These are phyloP conservation scores for Parastagonospora avenae DNA, from an alignment of 2,329 filamentous ascomycete genomes.

Conservation along the genomic window DNA sequence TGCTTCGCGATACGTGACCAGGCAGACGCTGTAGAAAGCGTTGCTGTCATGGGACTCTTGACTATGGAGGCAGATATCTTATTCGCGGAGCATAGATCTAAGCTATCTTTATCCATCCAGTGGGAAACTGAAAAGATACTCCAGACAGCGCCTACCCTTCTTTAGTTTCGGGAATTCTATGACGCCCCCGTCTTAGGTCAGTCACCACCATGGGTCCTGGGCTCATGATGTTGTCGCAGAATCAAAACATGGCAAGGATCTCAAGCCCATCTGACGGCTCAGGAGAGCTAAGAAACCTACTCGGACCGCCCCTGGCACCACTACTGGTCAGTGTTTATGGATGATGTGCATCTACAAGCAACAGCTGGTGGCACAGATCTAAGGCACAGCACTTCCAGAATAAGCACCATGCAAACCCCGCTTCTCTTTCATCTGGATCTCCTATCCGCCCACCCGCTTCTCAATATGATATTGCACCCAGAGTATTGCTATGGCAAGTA, in stretches of 20 bases:
- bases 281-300: no score
- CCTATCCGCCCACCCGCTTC: conserved; percentile 6
- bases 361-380: conserved; percentile 9
- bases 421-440: conserved; percentile 10
- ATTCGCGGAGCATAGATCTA: conserved; percentile 2
- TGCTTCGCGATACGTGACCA: conserved; percentile 24
- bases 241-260: no score
- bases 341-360: conserved; percentile 3
- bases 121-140: conserved; percentile 3
- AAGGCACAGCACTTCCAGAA: conserved; percentile 2
- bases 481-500: conserved; percentile 5
- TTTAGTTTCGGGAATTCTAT: no score
- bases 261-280: no score
- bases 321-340: not conserved
- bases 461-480: conserved; percentile 9
- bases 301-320: no score
- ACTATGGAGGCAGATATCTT: not conserved
- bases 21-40: conserved; percentile 8
- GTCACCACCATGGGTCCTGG: no score
- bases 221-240: no score
- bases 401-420: conserved; percentile 1
- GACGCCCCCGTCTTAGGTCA: no score
- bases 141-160: no score
- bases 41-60: conserved; percentile 4
- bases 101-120: conserved; percentile 5